Base-by-base conservation (phyloP, 164 flowering plant species). In the Magnolia officinalis region DNA sequence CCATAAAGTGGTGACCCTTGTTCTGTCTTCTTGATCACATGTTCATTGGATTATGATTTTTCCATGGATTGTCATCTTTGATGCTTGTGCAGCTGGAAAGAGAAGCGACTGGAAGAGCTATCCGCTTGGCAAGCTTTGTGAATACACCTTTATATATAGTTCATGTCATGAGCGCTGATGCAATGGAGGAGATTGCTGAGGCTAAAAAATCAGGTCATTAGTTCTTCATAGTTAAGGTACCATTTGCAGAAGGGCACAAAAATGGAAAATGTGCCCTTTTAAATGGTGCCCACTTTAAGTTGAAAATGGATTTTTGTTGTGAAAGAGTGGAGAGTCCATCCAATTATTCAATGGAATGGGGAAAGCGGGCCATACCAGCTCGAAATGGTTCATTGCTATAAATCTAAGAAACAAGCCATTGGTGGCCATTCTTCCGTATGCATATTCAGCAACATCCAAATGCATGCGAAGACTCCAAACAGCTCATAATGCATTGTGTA, bases 121-220 rank as follows among this genome's bases (percentile, higher is more conserved):
- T 96, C 80, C 98, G 92, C 76, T 84, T 94, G 87, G 99, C 99
- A 65, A 77, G 81, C 80, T 94, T 94, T 83, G 89, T 96, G 72
- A 94, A 96, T 80, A 88, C 94, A 59, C 99, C 99, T 31, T 83
- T 96, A 18, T 96, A 96, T 78, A 88, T 96, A 58, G 99, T 96
- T 84, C 99, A 96, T 84, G 99, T 94, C 59, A 96, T 96, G 99
- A 94, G 98, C 90, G 91, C 84, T 81, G 98, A 96, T 86, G 98
- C 99, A 18, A 87, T 96, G 97, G 97, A 96, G 81, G 99, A 96
- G 85, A 86, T 96, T 79, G 96, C 97, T 69, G 88, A 89, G 78
- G 99, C 99, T 83, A 86, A 90, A 76, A 90, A 89, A 81, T 81
- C 89, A 87, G 99, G 99, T 96, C 16, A n/a, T 64, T 6, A 21